Evolutionary conservation across 176 grass and related monocot genomes (phyloP).

Genomic region (Alopecurus myosuroides): DNA sequence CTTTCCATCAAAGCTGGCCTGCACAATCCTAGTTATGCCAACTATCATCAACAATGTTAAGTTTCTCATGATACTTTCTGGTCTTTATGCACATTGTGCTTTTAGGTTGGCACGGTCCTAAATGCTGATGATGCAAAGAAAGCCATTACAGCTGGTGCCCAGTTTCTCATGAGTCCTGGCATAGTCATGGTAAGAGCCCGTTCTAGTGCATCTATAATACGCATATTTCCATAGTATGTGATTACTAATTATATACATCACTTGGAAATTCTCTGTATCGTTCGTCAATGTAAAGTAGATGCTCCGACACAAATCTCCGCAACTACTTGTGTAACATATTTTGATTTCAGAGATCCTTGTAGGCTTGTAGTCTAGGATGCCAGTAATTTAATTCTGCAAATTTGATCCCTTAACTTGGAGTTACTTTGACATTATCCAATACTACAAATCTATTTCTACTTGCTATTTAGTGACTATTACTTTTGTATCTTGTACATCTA

Average conservation of each 20-base stretch:
- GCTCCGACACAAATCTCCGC: not conserved
- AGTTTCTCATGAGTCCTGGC: constrained; percentile 91
- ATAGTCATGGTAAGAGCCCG: constrained; percentile 49
- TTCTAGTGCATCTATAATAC: constrained; percentile 1
- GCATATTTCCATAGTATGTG: not conserved
- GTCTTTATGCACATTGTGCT: not conserved
- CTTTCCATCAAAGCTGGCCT: not conserved
- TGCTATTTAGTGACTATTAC: not conserved
- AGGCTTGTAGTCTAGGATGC: not conserved
- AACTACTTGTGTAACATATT: not conserved
- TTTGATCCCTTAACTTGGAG: not conserved
- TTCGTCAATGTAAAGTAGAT: not conserved
- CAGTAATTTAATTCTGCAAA: not conserved
- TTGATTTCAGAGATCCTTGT: not conserved
- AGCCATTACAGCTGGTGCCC: constrained; percentile 60
- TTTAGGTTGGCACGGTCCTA: constrained; percentile 83
- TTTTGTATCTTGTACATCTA: not conserved
- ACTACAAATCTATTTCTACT: not conserved
- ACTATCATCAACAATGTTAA: not conserved
- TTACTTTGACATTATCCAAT: not conserved
- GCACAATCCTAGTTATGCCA: not conserved
- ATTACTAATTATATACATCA: no score
- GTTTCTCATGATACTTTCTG: not conserved
- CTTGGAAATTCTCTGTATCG: not conserved
- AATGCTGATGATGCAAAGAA: constrained; percentile 73